Percentiles rank a stretch among this genome's conserved stretches.
Conservation (phyloP, 2,329 filamentous ascomycete species). For the Pseudopithomyces chartarum region DNA sequence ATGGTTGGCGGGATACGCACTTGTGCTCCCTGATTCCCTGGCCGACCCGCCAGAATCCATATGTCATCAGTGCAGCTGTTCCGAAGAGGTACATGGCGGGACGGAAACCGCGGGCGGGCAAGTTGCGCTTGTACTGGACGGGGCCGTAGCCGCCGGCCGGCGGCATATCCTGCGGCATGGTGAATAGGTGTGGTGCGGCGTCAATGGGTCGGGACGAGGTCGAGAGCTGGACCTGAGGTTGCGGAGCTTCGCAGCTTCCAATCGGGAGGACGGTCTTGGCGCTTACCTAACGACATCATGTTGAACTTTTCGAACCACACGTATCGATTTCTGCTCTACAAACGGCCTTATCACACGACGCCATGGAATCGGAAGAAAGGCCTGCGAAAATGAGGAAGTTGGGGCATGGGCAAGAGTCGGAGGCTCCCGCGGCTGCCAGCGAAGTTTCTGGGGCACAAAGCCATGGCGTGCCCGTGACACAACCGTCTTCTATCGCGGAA, state of each 20-base stretch:
- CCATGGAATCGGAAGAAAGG: conserved; percentile 62
- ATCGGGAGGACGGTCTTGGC: conserved; percentile 28
- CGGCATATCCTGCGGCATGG: conserved; percentile 97
- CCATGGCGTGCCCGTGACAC: background rate
- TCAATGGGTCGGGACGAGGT: conserved; percentile 32
- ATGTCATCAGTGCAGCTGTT: conserved; percentile 79
- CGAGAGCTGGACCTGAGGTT: conserved; percentile 34
- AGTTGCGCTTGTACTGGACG: conserved; percentile 97
- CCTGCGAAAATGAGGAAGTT: conserved; percentile 62
- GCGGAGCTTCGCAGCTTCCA: conserved; percentile 21
- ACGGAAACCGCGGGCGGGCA: conserved; percentile 88
- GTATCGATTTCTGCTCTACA: background rate
- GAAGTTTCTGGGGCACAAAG: background rate
- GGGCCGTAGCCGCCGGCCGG: conserved; percentile 91
- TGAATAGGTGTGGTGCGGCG: conserved; percentile 45
- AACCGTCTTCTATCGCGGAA: background rate
- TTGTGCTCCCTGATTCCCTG: conserved; percentile 88
- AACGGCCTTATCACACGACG: conserved; percentile 9
- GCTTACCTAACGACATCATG: conserved; percentile 14
- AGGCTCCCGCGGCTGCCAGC: background rate
- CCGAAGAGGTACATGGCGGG: conserved; percentile 78
- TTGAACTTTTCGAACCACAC: background rate
- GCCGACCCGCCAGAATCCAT: conserved; percentile 86
- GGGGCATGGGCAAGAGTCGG: conserved; percentile 36
- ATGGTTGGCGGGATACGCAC: conserved; percentile 58